Conservation (phyloP, 129 eudicot genomes). For the Flaveria linearis region DNA sequence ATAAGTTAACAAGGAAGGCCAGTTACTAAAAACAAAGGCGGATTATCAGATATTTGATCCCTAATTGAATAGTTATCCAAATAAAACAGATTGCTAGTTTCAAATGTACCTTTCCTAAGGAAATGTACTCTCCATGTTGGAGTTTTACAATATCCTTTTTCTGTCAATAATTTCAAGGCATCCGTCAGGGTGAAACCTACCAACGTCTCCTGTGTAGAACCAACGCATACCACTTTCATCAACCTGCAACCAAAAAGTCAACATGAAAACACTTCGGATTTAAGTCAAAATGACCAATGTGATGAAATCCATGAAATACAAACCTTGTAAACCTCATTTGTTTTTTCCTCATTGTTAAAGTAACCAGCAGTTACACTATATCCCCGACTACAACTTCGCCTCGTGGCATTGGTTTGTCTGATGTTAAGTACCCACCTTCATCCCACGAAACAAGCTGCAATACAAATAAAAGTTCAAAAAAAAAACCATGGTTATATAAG, state of each 20-base stretch:
- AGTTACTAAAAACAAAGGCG: background rate
- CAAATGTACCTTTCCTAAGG: constrained; percentile 81
- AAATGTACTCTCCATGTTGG: constrained; percentile 96
- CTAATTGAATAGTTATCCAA: background rate
- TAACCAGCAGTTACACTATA: constrained; percentile 82
- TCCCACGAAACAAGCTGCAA: constrained; percentile 97
- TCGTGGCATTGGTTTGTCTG: constrained; percentile 94
- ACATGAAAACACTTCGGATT: background rate
- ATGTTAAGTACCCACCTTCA: constrained; percentile 79
- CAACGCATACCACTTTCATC: constrained; percentile 93
- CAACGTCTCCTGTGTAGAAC: constrained; percentile 95
- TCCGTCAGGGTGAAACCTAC: constrained; percentile 95
- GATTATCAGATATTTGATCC: background rate
- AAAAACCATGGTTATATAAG: background rate
- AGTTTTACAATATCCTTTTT: constrained; percentile 96
- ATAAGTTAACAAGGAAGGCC: background rate
- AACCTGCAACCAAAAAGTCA: constrained; percentile 47
- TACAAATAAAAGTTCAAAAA: background rate
- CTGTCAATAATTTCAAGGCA: constrained; percentile 95
- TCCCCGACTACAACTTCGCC: constrained; percentile 97
- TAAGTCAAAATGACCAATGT: constrained; percentile 17
- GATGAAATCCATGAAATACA: constrained; percentile 11
- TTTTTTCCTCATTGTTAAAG: constrained; percentile 80
- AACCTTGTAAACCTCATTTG: constrained; percentile 87
- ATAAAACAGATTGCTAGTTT: background rate